A percentile compares a stretch with the other conserved stretches of the same genome.
Conservation (phyloP, 2,329 filamentous ascomycete genomes). For the Coniochaeta sp. region DNA sequence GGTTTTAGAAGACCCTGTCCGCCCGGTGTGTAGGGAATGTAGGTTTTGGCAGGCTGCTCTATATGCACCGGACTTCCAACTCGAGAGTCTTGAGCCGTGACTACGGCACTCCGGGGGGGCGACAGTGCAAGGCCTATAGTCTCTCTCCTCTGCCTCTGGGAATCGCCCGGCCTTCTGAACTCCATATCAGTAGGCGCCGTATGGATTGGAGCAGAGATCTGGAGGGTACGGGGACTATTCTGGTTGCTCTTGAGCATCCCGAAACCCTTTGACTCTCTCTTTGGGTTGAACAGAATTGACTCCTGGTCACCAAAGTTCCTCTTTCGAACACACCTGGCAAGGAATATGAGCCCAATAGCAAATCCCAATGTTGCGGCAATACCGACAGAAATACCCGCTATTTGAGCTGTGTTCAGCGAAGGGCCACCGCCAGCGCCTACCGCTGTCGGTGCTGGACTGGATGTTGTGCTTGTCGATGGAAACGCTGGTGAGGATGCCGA, state of each 20-base stretch:
- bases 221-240: conserved; percentile 16
- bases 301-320: conserved; percentile 25
- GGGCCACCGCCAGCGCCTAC: conserved; percentile 3
- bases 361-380: conserved; percentile 40
- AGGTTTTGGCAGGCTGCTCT: conserved; percentile 8
- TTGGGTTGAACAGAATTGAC: conserved; percentile 26
- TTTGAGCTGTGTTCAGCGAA: conserved; percentile 24
- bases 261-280: conserved; percentile 26
- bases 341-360: conserved; percentile 37
- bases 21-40: conserved; percentile 7
- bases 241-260: conserved; percentile 11
- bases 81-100: conserved; percentile 5
- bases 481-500: conserved; percentile 34
- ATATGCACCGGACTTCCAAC: conserved; percentile 13
- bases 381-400: conserved; percentile 52
- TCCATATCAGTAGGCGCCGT: conserved; percentile 16
- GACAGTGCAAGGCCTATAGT: conserved; percentile 29
- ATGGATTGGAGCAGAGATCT: conserved; percentile 34
- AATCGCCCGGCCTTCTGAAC: conserved; percentile 10
- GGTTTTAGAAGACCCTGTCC: conserved; percentile 24
- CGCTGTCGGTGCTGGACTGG: not conserved
- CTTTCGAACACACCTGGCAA: conserved; percentile 33
- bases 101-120: not conserved
- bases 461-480: conserved; percentile 1
- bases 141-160: conserved; percentile 20